phyloP scores from a whole-genome alignment of 108 stramenopile species.

The Aurantiochytrium sp. region DNA sequence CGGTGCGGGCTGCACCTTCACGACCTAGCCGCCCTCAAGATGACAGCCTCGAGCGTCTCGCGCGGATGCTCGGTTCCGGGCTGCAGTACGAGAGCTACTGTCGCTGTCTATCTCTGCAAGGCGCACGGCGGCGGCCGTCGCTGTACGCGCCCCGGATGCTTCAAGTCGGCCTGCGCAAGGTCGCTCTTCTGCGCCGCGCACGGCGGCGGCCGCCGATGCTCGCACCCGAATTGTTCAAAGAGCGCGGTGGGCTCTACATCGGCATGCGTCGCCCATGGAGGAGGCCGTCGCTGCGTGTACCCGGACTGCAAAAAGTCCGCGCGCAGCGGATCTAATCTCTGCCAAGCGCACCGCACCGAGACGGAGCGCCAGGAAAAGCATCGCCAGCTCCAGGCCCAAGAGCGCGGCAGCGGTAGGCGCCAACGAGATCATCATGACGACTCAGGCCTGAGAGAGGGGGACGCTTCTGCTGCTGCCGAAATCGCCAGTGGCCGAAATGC shows the following conservation, averaged over 20 bases:
- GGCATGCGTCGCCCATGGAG: neutral
- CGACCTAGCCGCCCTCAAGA: neutral
- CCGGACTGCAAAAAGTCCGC: neutral
- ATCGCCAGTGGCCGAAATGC: no score
- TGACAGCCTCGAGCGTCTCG: neutral
- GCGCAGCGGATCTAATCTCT: neutral
- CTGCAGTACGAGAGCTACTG: neutral
- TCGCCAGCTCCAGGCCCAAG: no score
- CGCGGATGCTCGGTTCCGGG: neutral
- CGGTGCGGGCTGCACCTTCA: neutral
- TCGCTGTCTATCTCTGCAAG: neutral
- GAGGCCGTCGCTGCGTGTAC: neutral
- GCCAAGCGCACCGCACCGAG: slow-evolving; percentile 56
- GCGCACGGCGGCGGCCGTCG: slow-evolving; percentile 9
- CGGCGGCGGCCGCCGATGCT: slow-evolving; percentile 9
- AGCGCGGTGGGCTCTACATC: neutral
- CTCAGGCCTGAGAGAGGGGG: no score
- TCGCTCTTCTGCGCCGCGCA: neutral
- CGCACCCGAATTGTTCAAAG: neutral
- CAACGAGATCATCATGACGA: no score
- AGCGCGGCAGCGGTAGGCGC: no score
- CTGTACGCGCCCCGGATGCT: neutral
- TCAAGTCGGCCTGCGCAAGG: neutral
- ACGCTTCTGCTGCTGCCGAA: no score
- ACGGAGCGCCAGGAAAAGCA: neutral